A percentile compares a stretch with the other conserved stretches of the same genome.
These are phyloP conservation scores for Colletotrichum nymphaeae DNA, from an alignment of 2,329 filamentous ascomycete genomes.

Conservation along the genomic window DNA sequence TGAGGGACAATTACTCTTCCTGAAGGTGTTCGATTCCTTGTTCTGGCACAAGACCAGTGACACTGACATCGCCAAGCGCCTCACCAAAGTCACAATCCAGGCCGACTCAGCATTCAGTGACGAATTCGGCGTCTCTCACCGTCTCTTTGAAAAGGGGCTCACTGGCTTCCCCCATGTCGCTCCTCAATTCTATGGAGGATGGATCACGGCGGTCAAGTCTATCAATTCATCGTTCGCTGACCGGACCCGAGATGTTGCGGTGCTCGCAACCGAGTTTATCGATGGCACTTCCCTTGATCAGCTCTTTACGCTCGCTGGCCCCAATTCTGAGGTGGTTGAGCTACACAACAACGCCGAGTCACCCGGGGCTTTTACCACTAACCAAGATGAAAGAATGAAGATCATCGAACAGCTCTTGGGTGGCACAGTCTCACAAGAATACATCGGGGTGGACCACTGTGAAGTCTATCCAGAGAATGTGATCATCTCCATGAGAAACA, in stretches of 20 bases:
- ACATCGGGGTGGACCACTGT: neutral
- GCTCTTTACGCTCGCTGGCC: neutral
- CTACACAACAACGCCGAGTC: neutral
- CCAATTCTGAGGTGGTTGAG: neutral
- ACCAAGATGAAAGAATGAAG: neutral
- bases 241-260: neutral
- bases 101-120: neutral
- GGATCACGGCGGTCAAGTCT: neutral
- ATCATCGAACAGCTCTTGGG: constrained; percentile 2
- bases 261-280: constrained; percentile 1
- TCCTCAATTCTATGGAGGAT: constrained; percentile 10
- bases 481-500: neutral
- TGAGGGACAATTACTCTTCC: neutral
- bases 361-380: neutral
- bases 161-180: neutral
- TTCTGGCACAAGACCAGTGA: neutral
- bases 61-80: neutral
- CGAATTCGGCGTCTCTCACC: neutral
- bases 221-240: neutral
- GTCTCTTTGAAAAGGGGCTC: neutral
- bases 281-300: neutral
- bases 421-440: neutral
- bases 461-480: neutral
- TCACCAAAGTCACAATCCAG: neutral
- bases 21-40: constrained; percentile 13